Percentiles rank a stretch among this genome's conserved stretches.
phyloP scores from a whole-genome alignment of 1,139 yeast genomes.

The Yamadazyma pseudoaaseri region DNA sequence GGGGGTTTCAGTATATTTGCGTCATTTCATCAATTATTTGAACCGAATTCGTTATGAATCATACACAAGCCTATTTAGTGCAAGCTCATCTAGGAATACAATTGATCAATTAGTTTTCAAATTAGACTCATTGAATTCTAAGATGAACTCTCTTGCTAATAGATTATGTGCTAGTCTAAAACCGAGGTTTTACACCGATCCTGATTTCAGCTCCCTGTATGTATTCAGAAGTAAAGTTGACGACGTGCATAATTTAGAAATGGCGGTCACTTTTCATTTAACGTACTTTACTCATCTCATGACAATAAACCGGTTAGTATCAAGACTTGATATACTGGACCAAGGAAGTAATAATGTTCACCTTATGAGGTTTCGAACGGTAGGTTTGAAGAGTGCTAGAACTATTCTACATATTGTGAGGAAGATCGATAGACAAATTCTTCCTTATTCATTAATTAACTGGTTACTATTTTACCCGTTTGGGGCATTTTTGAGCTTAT shows the following conservation, averaged over 20 bases:
- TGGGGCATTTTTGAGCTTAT: conserved; percentile 33
- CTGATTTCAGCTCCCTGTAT: conserved; percentile 17
- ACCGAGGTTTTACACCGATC: conserved; percentile 30
- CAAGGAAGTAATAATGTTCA: conserved; percentile 17
- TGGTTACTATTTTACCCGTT: conserved; percentile 37
- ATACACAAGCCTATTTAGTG: conserved; percentile 8
- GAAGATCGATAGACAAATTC: conserved; percentile 9
- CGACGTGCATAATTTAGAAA: conserved; percentile 10
- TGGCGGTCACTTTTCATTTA: conserved; percentile 22
- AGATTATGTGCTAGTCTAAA: conserved; percentile 13
- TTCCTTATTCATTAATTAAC: conserved; percentile 19
- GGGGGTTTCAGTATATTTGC: conserved; percentile 31
- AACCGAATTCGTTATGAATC: conserved; percentile 6
- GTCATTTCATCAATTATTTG: conserved; percentile 33
- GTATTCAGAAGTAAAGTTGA: not conserved
- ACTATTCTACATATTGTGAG: conserved; percentile 30
- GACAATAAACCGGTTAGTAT: conserved; percentile 38
- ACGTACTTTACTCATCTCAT: conserved; percentile 33
- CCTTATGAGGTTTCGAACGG: conserved; percentile 21
- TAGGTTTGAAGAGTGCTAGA: conserved; percentile 36
- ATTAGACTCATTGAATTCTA: conserved; percentile 20
- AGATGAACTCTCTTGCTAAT: conserved; percentile 17
- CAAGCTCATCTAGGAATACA: conserved; percentile 3
- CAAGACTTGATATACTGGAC: conserved; percentile 15
- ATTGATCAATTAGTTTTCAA: conserved; percentile 6